Percentiles rank a stretch among this genome's conserved stretches.
Evolutionary conservation across 2,329 filamentous ascomycete genomes (phyloP).

Genomic region (Alternaria arbusti): DNA sequence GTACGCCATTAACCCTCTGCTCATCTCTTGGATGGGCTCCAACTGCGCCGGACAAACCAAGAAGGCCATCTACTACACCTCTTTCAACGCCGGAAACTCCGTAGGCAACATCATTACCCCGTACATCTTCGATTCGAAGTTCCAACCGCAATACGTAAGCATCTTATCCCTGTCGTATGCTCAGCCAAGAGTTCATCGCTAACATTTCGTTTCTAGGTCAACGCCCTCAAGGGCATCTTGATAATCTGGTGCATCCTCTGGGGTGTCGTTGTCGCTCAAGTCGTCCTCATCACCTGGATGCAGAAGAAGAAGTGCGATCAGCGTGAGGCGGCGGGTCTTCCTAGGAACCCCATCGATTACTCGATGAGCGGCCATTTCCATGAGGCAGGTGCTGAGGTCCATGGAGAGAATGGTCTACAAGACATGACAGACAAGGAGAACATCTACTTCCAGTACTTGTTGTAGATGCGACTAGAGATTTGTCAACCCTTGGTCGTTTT

Average conservation of each 20-base stretch:
- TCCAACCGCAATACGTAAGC: conserved; percentile 30
- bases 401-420: conserved; percentile 30
- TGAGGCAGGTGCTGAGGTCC: conserved; percentile 23
- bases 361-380: conserved; percentile 26
- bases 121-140: conserved; percentile 30
- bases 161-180: neutral
- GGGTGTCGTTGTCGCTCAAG: conserved; percentile 22
- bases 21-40: conserved; percentile 72
- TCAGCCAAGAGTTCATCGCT: neutral
- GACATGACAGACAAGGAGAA: conserved; percentile 33
- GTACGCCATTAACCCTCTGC: conserved; percentile 69
- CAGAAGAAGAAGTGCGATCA: conserved; percentile 29
- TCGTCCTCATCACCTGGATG: conserved; percentile 25
- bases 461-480: neutral
- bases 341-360: conserved; percentile 23
- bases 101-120: conserved; percentile 64
- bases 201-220: conserved; percentile 10
- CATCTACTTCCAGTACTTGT: conserved; percentile 29
- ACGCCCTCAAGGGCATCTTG: conserved; percentile 29
- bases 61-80: conserved; percentile 67
- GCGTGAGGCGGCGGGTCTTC: conserved; percentile 28
- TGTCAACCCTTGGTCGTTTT: neutral
- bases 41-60: conserved; percentile 74
- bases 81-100: conserved; percentile 68
- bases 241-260: conserved; percentile 31